phyloP scores from a whole-genome alignment of 2,329 filamentous ascomycete genomes.

The Hymenotorrendiella dingleyae region DNA sequence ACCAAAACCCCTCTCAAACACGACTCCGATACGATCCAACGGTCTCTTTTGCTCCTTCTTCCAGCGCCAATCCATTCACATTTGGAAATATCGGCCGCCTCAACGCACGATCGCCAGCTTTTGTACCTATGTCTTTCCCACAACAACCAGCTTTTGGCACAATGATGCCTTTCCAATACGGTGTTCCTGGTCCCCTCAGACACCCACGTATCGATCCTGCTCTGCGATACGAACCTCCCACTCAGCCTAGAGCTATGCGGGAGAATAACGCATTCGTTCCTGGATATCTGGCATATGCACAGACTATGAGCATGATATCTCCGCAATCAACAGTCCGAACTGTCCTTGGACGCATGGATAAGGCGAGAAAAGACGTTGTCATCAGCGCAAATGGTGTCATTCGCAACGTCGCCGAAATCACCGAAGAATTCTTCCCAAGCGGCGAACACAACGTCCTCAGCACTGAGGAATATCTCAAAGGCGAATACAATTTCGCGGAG shows the following conservation, averaged over 20 bases:
- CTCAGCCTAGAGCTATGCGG: conserved; percentile 3
- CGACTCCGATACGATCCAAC: too few species aligned
- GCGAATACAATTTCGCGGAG: conserved; percentile 1
- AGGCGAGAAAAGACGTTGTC: conserved; percentile 3
- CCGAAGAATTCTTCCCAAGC: background rate
- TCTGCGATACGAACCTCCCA: background rate
- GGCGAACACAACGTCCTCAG: background rate
- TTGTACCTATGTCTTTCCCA: background rate
- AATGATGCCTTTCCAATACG: too few species aligned
- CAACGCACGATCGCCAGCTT: background rate
- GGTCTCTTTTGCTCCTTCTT: too few species aligned
- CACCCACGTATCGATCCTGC: too few species aligned
- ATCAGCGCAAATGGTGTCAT: background rate
- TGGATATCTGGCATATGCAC: too few species aligned
- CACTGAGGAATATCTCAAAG: background rate
- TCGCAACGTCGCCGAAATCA: background rate
- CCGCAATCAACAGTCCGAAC: background rate
- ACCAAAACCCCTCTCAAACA: too few species aligned
- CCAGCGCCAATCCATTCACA: too few species aligned
- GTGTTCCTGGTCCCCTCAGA: too few species aligned
- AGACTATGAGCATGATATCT: background rate
- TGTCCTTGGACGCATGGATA: background rate
- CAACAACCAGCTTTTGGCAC: too few species aligned
- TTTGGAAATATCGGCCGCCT: too few species aligned
- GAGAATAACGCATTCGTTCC: too few species aligned